phyloP scores from a whole-genome alignment of 768 basidiomycete species.

The Boletellus ananiceps region DNA sequence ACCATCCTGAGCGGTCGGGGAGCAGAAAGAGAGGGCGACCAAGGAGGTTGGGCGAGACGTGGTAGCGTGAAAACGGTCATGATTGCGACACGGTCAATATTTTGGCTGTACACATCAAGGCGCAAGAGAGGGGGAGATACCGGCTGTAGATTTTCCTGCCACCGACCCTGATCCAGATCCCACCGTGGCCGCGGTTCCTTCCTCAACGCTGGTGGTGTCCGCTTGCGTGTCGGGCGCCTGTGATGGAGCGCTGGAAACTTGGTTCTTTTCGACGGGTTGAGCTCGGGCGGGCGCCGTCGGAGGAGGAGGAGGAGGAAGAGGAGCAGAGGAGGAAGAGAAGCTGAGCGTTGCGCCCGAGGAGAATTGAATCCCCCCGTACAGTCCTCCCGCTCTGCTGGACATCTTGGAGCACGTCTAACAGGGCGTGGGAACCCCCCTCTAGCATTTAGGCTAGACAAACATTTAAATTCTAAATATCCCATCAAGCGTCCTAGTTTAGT shows the following conservation, averaged over 20 bases:
- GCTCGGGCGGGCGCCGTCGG: conserved; percentile 16
- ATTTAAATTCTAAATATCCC: neutral
- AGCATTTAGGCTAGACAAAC: neutral
- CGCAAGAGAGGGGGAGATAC: conserved; percentile 47
- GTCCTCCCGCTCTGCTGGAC: conserved; percentile 76
- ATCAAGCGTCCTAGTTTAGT: conserved; percentile 37
- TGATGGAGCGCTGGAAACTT: conserved; percentile 17
- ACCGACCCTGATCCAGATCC: conserved; percentile 31
- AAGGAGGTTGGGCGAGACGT: neutral
- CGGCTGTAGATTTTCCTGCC: conserved; percentile 49
- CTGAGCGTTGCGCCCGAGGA: conserved; percentile 59
- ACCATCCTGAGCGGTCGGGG: conserved; percentile 58
- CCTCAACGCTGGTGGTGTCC: conserved; percentile 22
- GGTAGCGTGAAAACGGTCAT: conserved; percentile 25
- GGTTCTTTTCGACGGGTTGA: conserved; percentile 16
- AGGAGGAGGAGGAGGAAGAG: conserved; percentile 23
- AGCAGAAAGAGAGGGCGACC: too few relatives aligned
- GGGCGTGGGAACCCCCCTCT: conserved; percentile 16
- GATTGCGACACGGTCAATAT: conserved; percentile 36
- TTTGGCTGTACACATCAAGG: conserved; percentile 33
- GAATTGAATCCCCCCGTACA: conserved; percentile 86
- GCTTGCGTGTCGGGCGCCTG: conserved; percentile 24
- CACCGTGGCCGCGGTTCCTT: conserved; percentile 22
- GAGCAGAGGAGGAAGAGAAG: conserved; percentile 38
- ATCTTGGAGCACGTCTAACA: conserved; percentile 38